Evolutionary conservation across 2,329 filamentous ascomycete genomes (phyloP), one percentile per base, ranked within the genome.

Genomic region (Penicillium sp.): DNA sequence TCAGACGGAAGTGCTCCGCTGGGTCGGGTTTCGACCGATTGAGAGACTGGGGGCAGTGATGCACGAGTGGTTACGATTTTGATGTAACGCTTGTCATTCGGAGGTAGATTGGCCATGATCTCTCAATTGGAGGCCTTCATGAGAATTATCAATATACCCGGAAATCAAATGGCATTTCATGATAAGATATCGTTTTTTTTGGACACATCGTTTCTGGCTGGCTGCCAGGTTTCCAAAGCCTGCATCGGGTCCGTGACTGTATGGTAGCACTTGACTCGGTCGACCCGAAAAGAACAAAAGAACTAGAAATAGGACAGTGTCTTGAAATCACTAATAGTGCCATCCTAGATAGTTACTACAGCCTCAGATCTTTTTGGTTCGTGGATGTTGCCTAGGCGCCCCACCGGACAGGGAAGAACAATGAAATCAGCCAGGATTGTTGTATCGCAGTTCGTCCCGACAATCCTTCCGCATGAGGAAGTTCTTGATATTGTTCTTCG

Each of bases 391-490:
- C 48, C 48, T 49, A 4, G 26, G 14, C 26, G 8, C 28, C 19
- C 16, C 30, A 48, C 25, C 37, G 54, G 37, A 55, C 26, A 30
- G 19, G 14, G 22, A 33, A 60, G 59, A 66, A 71, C 69, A 71
- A 71, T 71, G 63, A 22, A 37, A 51, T 49, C 63, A 53, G 55
- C 59, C 33, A 58, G 42, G 16, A 33, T n/a, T 53, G 49, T 70
- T 71, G 59, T 16, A 51, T 19, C 11, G 22, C 66, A 57, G 52
- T 65, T 46, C 60, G 37, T 42, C 30, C 55, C 55, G 58, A 66
- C 64, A 71, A 73, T 71, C 57, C 64, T 67, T 62, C 67, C 63
- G 61, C 56, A 62, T 70, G 60, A 28, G 59, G 65, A 25, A 57
- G 51, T 33, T 16, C 46, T 60, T 61, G 59, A 38, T 59, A 68